Evolutionary conservation across 2,329 filamentous ascomycete species (phyloP), one percentile per base, ranked within the genome.

Genomic region (Epichloe bromicola): DNA sequence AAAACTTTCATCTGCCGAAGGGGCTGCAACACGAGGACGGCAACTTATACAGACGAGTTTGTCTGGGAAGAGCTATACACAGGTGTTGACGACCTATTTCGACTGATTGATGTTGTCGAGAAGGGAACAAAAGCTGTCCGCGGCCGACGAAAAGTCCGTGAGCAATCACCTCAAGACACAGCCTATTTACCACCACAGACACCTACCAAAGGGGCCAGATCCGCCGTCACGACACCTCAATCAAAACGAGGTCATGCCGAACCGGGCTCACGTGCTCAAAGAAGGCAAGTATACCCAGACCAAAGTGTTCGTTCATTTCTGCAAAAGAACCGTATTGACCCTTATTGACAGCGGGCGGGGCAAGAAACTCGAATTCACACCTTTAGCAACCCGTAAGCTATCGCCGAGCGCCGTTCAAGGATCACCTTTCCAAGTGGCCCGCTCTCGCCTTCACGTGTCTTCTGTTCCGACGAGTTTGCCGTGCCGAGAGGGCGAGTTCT

Each of bases 351-450:
- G 65, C 57, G 62, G 65, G 34, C 53, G 58, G 1, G 59, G 60
- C 49, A 95, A 90, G 61, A 85, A 88, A 5, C 78, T 98, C 37
- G 90, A 96, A 62, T 97, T 97, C 61, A 98, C 93, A 0, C 93
- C 93, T 0, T 72, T 98, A n/a, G 89, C 88, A 6, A 96, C 88
- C 14, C 84, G 93, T 39, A 77, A 86, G 19, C 76, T 98, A 3
- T 88, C 88, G 1, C 85, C 87, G 4, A 78, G 78, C 36, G 80
- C 86, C 57, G 76, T 86, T 51, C 79, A 88, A 42, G 81, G 84
- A 2, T 95, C 93, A 0, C 93, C 93, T 0, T 97, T 96, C 62
- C 89, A 95, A 59, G 78, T 94, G 54, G 94, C 93, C 46, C 82
- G 94, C 19, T 89, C 83, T 30, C 83, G 87, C 43, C 78, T 98